Percentiles rank a stretch among this genome's conserved stretches.
phyloP scores from a whole-genome alignment of 192 early-diverging fungal species.

The Podila horticola region DNA sequence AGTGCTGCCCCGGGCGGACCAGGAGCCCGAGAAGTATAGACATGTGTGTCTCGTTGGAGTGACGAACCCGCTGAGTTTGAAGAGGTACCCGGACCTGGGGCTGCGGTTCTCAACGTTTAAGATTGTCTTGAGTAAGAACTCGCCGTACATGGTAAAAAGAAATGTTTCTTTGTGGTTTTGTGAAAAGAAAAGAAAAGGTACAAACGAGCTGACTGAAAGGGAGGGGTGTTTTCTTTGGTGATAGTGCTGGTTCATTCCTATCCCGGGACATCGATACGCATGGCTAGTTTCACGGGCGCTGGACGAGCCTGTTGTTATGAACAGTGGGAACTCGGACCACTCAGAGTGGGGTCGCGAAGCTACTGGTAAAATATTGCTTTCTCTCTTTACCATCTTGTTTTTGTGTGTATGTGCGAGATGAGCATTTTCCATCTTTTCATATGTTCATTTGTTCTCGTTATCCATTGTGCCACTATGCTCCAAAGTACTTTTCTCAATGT shows the following conservation, averaged over 20 bases:
- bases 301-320: constrained; percentile 5
- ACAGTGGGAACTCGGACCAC: constrained; percentile 6
- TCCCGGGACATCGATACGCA: constrained; percentile 17
- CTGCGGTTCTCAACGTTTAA: constrained; percentile 11
- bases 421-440: neutral
- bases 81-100: constrained; percentile 17
- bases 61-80: constrained; percentile 15
- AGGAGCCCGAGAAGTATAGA: constrained; percentile 12
- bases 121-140: constrained; percentile 14
- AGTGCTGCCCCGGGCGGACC: constrained; percentile 9
- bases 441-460: neutral
- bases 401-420: neutral
- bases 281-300: constrained; percentile 28
- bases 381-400: neutral
- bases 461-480: too few relatives aligned
- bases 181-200: constrained; percentile 2
- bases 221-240: neutral
- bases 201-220: neutral
- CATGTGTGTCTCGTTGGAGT: constrained; percentile 20
- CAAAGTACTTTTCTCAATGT: too few relatives aligned
- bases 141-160: constrained; percentile 27
- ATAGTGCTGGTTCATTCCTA: constrained; percentile 24
- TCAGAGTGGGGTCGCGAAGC: constrained; percentile 27
- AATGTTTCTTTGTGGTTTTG: neutral
- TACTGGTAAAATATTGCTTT: constrained; percentile 8